Evolutionary conservation across 176 grass and related monocot genomes (phyloP).

Genomic region (Phyllostachys edulis): DNA sequence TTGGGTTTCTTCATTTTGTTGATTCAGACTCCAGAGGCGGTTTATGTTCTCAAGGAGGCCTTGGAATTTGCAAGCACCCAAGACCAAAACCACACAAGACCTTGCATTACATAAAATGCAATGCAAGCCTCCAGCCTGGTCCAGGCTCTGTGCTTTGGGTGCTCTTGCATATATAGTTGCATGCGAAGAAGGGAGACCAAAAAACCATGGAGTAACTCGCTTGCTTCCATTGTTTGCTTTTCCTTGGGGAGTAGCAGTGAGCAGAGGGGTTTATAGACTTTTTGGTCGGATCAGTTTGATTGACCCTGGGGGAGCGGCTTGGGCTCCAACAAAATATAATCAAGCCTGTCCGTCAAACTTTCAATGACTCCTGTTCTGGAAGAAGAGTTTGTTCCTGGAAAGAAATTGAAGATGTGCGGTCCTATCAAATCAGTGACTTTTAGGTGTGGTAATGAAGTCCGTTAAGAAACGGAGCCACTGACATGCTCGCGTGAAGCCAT

Average conservation of each 20-base stretch:
- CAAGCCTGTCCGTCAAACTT: not conserved
- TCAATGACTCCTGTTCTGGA: not conserved
- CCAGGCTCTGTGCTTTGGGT: constrained; percentile 23
- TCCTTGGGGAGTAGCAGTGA: not conserved
- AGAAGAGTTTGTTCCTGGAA: not conserved
- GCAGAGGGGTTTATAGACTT: no score
- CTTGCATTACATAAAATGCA: not conserved
- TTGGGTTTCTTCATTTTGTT: constrained; percentile 8
- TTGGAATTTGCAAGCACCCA: constrained; percentile 3
- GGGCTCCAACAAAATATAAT: constrained; percentile 18
- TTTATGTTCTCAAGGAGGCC: constrained; percentile 32
- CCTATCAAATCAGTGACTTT: not conserved
- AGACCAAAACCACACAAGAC: constrained; percentile 10
- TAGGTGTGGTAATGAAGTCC: not conserved
- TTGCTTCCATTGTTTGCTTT: not conserved
- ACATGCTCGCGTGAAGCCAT: no score
- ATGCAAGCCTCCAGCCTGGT: not conserved
- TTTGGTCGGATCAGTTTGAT: not conserved
- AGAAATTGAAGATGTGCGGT: not conserved
- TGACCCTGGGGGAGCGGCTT: no score
- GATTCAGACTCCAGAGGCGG: constrained; percentile 2
- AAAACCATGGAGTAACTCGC: not conserved
- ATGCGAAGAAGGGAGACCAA: not conserved
- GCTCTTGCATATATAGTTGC: not conserved
- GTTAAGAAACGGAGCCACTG: not conserved